Percentiles rank a stretch among this genome's conserved stretches.
Conservation (phyloP, 2,329 filamentous ascomycete genomes). For the Tolypocladium pustulatum region DNA sequence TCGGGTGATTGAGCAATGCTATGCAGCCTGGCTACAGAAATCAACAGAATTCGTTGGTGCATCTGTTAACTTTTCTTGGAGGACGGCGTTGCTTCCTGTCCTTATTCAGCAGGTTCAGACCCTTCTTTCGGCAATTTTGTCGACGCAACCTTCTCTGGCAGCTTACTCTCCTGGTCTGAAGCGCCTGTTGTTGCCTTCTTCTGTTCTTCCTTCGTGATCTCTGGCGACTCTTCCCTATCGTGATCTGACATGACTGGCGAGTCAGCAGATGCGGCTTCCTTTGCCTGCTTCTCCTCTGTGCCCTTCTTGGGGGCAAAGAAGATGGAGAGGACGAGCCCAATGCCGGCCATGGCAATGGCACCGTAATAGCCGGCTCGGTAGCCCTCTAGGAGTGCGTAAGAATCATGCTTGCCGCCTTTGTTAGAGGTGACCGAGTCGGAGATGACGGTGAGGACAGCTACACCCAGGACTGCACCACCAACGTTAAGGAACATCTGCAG, state of each 20-base stretch:
- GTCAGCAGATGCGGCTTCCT: slow-evolving; percentile 3
- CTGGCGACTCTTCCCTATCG: background rate
- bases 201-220: background rate
- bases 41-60: background rate
- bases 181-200: background rate
- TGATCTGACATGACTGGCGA: background rate
- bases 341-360: slow-evolving; percentile 3
- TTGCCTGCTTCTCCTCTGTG: background rate
- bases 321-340: slow-evolving; percentile 1
- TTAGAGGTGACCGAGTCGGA: slow-evolving; percentile 9
- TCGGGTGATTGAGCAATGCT: background rate
- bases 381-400: slow-evolving; percentile 1
- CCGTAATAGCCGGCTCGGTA: slow-evolving; percentile 5
- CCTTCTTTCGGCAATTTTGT: background rate
- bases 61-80: too few relatives aligned
- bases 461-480: slow-evolving; percentile 5
- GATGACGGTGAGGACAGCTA: slow-evolving; percentile 6
- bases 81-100: background rate
- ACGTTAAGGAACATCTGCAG: slow-evolving; percentile 6
- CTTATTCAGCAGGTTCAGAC: background rate
- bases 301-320: slow-evolving; percentile 6
- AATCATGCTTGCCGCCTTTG: slow-evolving; percentile 2
- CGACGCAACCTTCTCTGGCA: background rate
- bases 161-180: background rate
- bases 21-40: background rate